phyloP scores from a whole-genome alignment of 495 filamentous ascomycete species.

The Xylaria palmicola region DNA sequence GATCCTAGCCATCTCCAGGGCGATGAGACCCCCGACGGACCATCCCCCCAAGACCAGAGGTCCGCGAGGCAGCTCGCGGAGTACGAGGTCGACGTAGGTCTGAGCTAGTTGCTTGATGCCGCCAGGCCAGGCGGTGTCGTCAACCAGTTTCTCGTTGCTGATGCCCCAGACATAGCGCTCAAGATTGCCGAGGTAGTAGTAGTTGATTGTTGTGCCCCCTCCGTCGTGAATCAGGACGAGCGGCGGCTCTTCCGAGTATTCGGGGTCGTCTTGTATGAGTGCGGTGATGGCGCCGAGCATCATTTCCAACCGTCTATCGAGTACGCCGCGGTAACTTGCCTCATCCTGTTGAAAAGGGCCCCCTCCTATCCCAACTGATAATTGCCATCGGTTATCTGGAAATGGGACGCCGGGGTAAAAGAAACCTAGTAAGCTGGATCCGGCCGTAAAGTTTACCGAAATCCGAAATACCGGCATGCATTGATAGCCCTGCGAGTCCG shows the following conservation, averaged over 20 bases:
- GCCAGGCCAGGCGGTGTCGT: conserved; percentile 27
- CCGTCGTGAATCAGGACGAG: conserved; percentile 46
- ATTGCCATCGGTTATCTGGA: background rate
- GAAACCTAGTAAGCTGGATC: background rate
- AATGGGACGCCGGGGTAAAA: background rate
- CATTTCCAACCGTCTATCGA: background rate
- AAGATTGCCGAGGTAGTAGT: conserved; percentile 36
- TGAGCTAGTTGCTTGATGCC: conserved; percentile 39
- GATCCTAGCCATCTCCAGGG: conserved; percentile 2
- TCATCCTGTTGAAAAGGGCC: background rate
- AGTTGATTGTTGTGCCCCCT: conserved; percentile 42
- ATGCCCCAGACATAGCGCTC: conserved; percentile 38
- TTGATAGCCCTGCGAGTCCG: background rate
- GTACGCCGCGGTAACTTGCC: background rate
- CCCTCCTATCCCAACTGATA: background rate
- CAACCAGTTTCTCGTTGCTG: conserved; percentile 35
- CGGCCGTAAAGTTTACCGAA: background rate
- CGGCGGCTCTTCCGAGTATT: conserved; percentile 19
- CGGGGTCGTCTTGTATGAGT: background rate
- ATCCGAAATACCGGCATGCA: background rate
- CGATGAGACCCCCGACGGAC: conserved; percentile 3
- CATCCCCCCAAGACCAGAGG: conserved; percentile 20
- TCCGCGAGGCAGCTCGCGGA: conserved; percentile 15
- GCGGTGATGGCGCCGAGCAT: background rate
- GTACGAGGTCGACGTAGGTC: conserved; percentile 33